Percentiles rank a stretch among this genome's conserved stretches.
phyloP scores from a whole-genome alignment of 1,284 basidiomycete genomes.

The Rhodotorula sp. region DNA sequence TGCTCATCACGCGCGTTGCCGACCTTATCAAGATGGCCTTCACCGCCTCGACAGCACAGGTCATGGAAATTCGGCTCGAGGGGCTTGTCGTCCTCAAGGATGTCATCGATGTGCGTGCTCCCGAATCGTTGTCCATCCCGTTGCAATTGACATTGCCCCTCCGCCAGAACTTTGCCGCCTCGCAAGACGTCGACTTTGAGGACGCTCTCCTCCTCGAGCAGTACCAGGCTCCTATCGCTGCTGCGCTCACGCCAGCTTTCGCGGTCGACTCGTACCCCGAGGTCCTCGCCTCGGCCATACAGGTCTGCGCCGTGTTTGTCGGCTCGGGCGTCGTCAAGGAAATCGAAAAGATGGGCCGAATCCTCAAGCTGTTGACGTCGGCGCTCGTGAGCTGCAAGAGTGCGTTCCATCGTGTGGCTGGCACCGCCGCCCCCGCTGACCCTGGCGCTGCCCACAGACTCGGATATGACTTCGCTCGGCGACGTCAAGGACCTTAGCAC shows the following conservation, averaged over 20 bases:
- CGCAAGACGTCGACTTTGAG: slow-evolving; percentile 90
- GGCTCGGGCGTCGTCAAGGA: slow-evolving; percentile 94
- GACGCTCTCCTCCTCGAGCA: slow-evolving; percentile 91
- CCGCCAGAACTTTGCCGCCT: slow-evolving; percentile 71
- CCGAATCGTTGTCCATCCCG: not conserved
- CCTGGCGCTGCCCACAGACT: slow-evolving; percentile 56
- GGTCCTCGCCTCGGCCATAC: slow-evolving; percentile 85
- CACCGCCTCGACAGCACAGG: slow-evolving; percentile 91
- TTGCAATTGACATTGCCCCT: not conserved
- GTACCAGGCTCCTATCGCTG: slow-evolving; percentile 96
- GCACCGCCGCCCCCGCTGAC: not conserved
- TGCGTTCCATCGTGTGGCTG: slow-evolving; percentile 45
- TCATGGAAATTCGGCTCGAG: slow-evolving; percentile 91
- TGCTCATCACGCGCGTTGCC: slow-evolving; percentile 76
- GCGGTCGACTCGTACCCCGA: slow-evolving; percentile 92
- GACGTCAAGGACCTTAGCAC: slow-evolving; percentile 84
- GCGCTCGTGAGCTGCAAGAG: slow-evolving; percentile 90
- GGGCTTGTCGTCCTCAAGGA: slow-evolving; percentile 86
- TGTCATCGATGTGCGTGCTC: slow-evolving; percentile 74
- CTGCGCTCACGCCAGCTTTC: slow-evolving; percentile 96
- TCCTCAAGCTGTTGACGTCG: slow-evolving; percentile 71
- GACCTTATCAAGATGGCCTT: slow-evolving; percentile 98
- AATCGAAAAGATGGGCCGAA: slow-evolving; percentile 84
- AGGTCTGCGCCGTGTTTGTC: slow-evolving; percentile 92
- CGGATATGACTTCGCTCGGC: slow-evolving; percentile 79